Percentiles rank a stretch among this genome's conserved stretches.
Conservation (phyloP, 768 basidiomycete genomes). For the Tulasnella calospora region DNA sequence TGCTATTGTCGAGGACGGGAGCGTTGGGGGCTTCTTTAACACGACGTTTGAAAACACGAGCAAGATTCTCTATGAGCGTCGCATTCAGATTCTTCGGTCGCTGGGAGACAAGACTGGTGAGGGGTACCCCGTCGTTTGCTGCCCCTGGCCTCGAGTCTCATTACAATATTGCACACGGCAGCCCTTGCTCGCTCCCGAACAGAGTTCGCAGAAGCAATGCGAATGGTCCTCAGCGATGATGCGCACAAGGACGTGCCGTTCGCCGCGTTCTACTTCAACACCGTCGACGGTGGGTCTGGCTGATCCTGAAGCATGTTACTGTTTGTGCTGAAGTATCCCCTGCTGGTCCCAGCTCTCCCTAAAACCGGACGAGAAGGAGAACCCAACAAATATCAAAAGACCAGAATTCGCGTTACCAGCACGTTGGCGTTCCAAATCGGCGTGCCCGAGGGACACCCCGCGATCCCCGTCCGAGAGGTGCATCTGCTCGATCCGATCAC, state of each 20-base stretch:
- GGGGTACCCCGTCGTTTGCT: not conserved
- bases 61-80: conserved; percentile 32
- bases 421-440: conserved; percentile 29
- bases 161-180: not conserved
- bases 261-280: conserved; percentile 22
- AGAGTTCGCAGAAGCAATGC: conserved; percentile 16
- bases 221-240: conserved; percentile 1
- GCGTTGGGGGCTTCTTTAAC: conserved; percentile 31
- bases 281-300: conserved; percentile 4
- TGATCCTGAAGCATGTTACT: not conserved
- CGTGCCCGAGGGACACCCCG: conserved; percentile 26
- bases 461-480: conserved; percentile 20
- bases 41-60: conserved; percentile 31
- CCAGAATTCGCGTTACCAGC: conserved; percentile 20
- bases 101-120: conserved; percentile 28
- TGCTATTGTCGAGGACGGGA: conserved; percentile 28
- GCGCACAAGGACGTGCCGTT: conserved; percentile 23
- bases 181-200: conserved; percentile 17
- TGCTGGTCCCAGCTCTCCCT: not conserved
- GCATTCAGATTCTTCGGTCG: conserved; percentile 29
- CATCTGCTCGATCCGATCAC: conserved; percentile 16
- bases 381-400: not conserved
- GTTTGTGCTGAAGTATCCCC: not conserved
- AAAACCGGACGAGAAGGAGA: not conserved
- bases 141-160: not conserved